These are phyloP conservation scores for Phylloporus sp. DNA, from an alignment of 768 basidiomycete genomes.

Conservation along the genomic window DNA sequence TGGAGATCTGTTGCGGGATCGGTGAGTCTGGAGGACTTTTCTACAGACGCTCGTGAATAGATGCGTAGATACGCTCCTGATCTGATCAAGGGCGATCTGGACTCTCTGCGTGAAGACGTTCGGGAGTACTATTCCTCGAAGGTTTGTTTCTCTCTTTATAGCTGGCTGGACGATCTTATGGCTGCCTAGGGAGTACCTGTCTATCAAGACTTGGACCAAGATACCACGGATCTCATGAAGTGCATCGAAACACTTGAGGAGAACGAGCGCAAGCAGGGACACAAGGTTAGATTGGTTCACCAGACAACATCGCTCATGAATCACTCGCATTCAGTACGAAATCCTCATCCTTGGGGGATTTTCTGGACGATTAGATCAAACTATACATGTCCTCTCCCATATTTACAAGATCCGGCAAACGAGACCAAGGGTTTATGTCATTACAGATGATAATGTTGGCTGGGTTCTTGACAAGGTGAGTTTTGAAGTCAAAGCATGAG, in stretches of 20 bases:
- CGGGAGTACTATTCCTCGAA: constrained; percentile 57
- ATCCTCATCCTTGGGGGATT: constrained; percentile 84
- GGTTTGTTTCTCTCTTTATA: constrained; percentile 36
- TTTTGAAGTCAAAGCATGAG: background rate
- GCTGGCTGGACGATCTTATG: background rate
- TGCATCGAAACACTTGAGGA: constrained; percentile 65
- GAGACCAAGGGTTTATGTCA: constrained; percentile 59
- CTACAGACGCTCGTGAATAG: background rate
- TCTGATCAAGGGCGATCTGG: constrained; percentile 91
- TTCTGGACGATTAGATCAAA: constrained; percentile 91
- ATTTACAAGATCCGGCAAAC: constrained; percentile 72
- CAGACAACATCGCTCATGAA: background rate
- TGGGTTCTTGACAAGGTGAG: constrained; percentile 82
- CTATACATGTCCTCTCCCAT: constrained; percentile 82
- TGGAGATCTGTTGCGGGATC: constrained; percentile 6
- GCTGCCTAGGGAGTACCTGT: constrained; percentile 59
- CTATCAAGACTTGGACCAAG: constrained; percentile 63
- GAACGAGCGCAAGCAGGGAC: constrained; percentile 44
- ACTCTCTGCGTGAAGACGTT: constrained; percentile 80
- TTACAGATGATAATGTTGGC: constrained; percentile 88
- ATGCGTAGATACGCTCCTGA: constrained; percentile 66
- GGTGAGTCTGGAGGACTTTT: constrained; percentile 10
- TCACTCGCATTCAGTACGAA: constrained; percentile 44
- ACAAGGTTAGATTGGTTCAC: constrained; percentile 30
- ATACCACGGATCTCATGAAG: constrained; percentile 96